These are phyloP conservation scores for Ochetophila trinervis DNA, from an alignment of 306 rosid species.

Conservation along the genomic window DNA sequence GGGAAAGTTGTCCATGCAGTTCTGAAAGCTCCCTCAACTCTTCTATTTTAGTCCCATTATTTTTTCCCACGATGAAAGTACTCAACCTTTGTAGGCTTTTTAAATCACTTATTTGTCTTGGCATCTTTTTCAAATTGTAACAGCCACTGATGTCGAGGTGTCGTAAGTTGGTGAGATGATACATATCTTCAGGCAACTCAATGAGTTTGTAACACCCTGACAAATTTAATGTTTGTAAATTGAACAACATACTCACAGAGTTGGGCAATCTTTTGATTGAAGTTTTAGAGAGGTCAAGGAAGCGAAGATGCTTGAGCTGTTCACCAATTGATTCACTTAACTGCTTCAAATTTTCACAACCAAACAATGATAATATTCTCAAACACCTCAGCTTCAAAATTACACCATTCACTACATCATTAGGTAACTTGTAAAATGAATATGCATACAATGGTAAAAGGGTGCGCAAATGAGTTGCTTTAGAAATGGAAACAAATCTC, in stretches of 20 bases:
- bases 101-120: constrained; percentile 9
- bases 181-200: constrained; percentile 7
- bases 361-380: constrained; percentile 3
- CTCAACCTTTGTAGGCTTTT: not conserved
- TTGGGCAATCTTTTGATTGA: constrained; percentile 1
- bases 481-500: too few relatives aligned
- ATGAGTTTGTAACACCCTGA: not conserved
- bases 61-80: not conserved
- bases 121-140: not conserved
- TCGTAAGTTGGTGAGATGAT: constrained; percentile 15
- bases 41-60: too few relatives aligned
- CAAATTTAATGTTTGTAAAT: constrained; percentile 19
- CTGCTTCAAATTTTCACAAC: not conserved
- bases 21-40: not conserved
- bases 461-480: constrained; percentile 6
- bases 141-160: not conserved
- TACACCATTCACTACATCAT: not conserved
- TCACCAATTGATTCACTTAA: constrained; percentile 1
- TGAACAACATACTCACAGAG: constrained; percentile 7
- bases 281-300: constrained; percentile 14
- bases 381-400: not conserved
- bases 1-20: not conserved
- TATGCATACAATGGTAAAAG: not conserved
- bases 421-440: not conserved
- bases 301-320: not conserved